Evolutionary conservation across 331 rosid genomes (phyloP).

Genomic region (Telfairia occidentalis): DNA sequence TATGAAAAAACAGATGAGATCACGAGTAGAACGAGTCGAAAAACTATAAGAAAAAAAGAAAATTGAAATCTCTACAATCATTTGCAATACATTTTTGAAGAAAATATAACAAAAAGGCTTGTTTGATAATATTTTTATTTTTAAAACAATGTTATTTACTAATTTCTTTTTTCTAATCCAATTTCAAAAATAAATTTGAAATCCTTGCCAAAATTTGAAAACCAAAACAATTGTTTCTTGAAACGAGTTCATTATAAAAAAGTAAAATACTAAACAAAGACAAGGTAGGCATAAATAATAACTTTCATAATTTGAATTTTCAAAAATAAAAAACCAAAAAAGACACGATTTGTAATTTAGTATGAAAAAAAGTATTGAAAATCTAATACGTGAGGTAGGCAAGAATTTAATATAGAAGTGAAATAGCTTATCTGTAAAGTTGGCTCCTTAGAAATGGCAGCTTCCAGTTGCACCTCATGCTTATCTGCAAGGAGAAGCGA

Average conservation of each 20-base stretch:
- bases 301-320: no score
- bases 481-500: constrained; percentile 8
- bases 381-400: not conserved
- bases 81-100: not conserved
- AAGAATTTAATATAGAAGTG: not conserved
- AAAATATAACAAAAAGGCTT: not conserved
- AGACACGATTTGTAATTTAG: not conserved
- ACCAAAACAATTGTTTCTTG: not conserved
- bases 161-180: no score
- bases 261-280: not conserved
- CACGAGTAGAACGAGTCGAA: not conserved
- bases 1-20: no score
- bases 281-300: not conserved
- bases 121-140: not conserved
- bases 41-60: not conserved
- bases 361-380: not conserved
- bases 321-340: not conserved
- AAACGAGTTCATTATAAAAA: no score
- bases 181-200: no score
- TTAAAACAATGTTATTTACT: not conserved
- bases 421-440: constrained; percentile 5
- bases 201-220: no score
- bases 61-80: not conserved
- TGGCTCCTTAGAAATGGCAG: constrained; percentile 5
- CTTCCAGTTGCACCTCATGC: not conserved